Base-by-base conservation (phyloP, 495 filamentous ascomycete species). In the Lasiosphaeria miniovina region DNA sequence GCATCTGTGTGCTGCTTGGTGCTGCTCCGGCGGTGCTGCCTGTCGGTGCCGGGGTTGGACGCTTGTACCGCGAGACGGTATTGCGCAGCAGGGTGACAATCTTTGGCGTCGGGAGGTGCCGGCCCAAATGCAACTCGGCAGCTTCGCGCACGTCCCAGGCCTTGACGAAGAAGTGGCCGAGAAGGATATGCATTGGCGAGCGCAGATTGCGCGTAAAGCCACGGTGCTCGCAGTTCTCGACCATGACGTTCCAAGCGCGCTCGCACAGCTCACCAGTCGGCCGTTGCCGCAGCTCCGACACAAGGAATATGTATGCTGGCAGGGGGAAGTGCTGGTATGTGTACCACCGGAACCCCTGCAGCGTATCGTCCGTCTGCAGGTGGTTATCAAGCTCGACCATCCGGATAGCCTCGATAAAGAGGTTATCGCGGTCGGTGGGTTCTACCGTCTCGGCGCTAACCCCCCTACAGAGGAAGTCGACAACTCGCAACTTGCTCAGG, bases 331-430 rank as follows among this genome's bases (percentile, higher is more conserved):
- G 75, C 48, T 78, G 73, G 11, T 77, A 69, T 4, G 76, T 80
- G 62, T 82, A 83, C 81, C 81, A 83, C 35, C 71, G 69, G 57
- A 79, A 83, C 15, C 77, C 73, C 24, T 73, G 71, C n/a, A 83
- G 62, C 53, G 60, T 70, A 38, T 77, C 71, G 3, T 70, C 66
- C 7, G 69, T 71, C 60, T 82, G 77, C 53, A 83, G 76, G 46
- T 76, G 65, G 58, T 80, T 80, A 60, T 84, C 80, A 36, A 75
- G 78, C 65, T 84, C 81, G 5, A 84, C 64, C 74, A 78, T 79
- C 51, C 74, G 68, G 14, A 81, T 76, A 8, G 80, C 80, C 52
- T 77, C 71, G 46, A 77, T 62, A 49, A 82, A 77, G 36, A 80
- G 67, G 9, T 55, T 65, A 14, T 82, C 76, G 17, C 79, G 74